Evolutionary conservation across 805 yeast species (phyloP), one percentile per base, ranked within the genome.

Genomic region (Candida cerambycidarum): DNA sequence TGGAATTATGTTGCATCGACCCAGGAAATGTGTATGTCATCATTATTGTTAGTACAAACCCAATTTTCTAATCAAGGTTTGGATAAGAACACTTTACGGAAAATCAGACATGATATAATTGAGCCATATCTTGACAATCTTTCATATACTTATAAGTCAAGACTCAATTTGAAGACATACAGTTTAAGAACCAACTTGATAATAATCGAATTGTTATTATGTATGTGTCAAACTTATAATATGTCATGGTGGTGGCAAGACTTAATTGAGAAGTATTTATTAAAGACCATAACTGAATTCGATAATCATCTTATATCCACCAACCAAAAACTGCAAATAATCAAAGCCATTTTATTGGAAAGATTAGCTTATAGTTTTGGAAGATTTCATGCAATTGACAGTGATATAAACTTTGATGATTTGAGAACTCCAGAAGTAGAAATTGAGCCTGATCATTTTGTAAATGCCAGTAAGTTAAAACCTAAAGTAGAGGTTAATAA

Each of bases 11-110:
- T 83, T 38, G 96, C 97, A 0, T 80, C 95, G 0, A 71, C 85
- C n/a, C 89, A 90, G 50, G 97, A 92, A 61, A 86, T 89, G 85
- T 82, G 87, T 52, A 85, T 90, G 0, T 69, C 83, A 1, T 79
- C 95, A 1, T 67, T 84, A 18, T 63, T 90, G 4, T 71, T 92
- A 62, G 89, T 71, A 3, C 75, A 70, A 48, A 70, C 74, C 13
- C 74, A 69, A 46, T 62, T 56, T 47, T 44, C 45, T 18, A 72
- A 47, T 13, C 69, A 58, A 43, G 36, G 46, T 1, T 71, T 73
- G 1, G 72, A 69, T 48, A 61, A 48, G 58, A 72, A 61, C 57
- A 70, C 66, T 48, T 61, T 52, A 53, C 67, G 65, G 7, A 80
- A 79, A 51, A 71, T 75, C 32, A 67, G 82, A 13, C 68, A 71